Percentiles rank a stretch among this genome's conserved stretches.
These are phyloP conservation scores for Coemansia sp. DNA, from an alignment of 192 early-diverging fungal species.

Conservation along the genomic window DNA sequence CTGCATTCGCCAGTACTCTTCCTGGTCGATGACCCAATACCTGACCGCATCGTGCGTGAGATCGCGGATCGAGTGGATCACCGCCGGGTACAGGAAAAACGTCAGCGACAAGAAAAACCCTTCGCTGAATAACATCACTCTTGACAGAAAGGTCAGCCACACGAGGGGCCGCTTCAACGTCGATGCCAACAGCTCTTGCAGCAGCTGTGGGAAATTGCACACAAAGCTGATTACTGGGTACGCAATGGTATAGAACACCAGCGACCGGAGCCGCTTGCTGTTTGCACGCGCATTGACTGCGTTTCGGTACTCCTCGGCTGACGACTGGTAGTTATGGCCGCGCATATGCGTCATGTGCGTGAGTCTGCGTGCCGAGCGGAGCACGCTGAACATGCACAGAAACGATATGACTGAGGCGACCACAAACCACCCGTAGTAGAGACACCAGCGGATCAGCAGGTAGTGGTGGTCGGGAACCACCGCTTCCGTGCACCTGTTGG, in stretches of 20 bases:
- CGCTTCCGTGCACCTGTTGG: conserved; percentile 25
- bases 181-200: conserved; percentile 43
- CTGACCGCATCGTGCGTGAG: conserved; percentile 41
- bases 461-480: conserved; percentile 24
- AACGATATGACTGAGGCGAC: conserved; percentile 42
- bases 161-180: conserved; percentile 16
- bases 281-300: conserved; percentile 54
- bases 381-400: conserved; percentile 46
- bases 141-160: conserved; percentile 19
- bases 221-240: conserved; percentile 50
- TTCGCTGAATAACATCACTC: conserved; percentile 34
- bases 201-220: conserved; percentile 45
- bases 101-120: conserved; percentile 40
- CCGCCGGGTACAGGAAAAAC: conserved; percentile 52
- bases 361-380: conserved; percentile 31
- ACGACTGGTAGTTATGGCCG: conserved; percentile 4
- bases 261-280: conserved; percentile 48
- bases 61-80: conserved; percentile 49
- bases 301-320: conserved; percentile 46
- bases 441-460: conserved; percentile 42
- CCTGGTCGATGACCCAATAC: conserved; percentile 57
- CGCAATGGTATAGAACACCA: conserved; percentile 50
- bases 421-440: conserved; percentile 56
- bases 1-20: conserved; percentile 48
- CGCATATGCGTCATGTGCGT: conserved; percentile 30